phyloP scores from a whole-genome alignment of 495 filamentous ascomycete species.

The Pseudotulostoma volvatum region DNA sequence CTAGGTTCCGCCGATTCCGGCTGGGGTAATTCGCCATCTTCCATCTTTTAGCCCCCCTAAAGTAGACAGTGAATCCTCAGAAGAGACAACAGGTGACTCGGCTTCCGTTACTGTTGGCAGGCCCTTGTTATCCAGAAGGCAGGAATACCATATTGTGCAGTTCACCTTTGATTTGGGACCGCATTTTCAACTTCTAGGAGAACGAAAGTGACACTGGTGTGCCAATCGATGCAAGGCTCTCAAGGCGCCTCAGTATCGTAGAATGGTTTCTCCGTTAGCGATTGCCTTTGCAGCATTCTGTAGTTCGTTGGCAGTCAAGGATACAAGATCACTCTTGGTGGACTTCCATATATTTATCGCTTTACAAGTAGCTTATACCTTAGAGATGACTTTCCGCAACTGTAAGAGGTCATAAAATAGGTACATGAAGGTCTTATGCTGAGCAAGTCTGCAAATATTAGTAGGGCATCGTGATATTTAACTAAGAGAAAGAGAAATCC shows the following conservation, averaged over 20 bases:
- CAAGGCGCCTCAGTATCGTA: neutral
- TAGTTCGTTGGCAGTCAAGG: too few relatives aligned
- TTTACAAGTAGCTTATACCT: slow-evolving; percentile 3
- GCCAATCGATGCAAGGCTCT: slow-evolving; percentile 1
- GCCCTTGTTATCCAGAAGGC: too few relatives aligned
- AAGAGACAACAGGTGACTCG: too few relatives aligned
- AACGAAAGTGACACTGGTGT: slow-evolving; percentile 1
- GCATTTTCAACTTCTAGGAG: slow-evolving; percentile 2
- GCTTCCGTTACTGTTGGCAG: too few relatives aligned
- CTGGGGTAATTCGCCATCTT: too few relatives aligned
- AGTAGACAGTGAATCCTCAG: too few relatives aligned
- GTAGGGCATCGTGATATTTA: neutral
- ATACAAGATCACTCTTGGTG: neutral
- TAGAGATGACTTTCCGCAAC: slow-evolving; percentile 5
- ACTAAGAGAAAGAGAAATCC: neutral
- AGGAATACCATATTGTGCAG: neutral
- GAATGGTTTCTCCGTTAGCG: neutral
- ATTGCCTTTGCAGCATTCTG: slow-evolving; percentile 2
- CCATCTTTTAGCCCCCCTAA: too few relatives aligned
- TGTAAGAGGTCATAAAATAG: slow-evolving; percentile 4
- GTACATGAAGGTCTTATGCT: slow-evolving; percentile 7
- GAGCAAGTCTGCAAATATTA: slow-evolving; percentile 3
- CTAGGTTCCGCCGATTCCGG: too few relatives aligned
- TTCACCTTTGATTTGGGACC: slow-evolving; percentile 1
- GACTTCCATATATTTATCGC: slow-evolving; percentile 3